Percentiles rank a stretch among this genome's conserved stretches.
These are phyloP conservation scores for Mucor velutinosus DNA, from an alignment of 371 early-diverging fungal species.

Conservation along the genomic window DNA sequence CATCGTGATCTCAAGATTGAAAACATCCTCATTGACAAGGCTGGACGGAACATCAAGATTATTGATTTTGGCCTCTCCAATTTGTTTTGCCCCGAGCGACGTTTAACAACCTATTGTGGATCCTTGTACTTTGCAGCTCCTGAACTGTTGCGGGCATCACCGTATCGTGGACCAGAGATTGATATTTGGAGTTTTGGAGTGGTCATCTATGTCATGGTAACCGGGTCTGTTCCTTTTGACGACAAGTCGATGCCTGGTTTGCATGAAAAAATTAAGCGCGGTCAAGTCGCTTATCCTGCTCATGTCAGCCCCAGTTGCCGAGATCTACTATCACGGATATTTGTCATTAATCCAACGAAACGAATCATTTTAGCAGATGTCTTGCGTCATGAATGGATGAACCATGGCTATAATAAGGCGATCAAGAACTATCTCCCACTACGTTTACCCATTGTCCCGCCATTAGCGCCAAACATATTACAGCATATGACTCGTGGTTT, in stretches of 20 bases:
- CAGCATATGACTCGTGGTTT: constrained; percentile 75
- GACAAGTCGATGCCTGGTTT: constrained; percentile 87
- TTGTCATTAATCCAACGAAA: constrained; percentile 67
- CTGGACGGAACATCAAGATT: constrained; percentile 84
- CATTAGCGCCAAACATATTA: constrained; percentile 68
- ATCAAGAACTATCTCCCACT: constrained; percentile 63
- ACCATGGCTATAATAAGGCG: constrained; percentile 58
- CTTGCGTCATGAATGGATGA: constrained; percentile 79
- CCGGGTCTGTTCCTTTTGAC: constrained; percentile 95
- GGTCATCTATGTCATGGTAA: constrained; percentile 92
- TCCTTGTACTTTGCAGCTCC: constrained; percentile 97
- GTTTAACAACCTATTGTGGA: constrained; percentile 93
- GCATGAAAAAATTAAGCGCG: constrained; percentile 90
- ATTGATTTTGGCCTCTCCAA: constrained; percentile 97
- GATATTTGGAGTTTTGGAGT: constrained; percentile 97
- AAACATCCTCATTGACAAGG: constrained; percentile 88
- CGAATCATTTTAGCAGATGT: constrained; percentile 78
- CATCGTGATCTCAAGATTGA: constrained; percentile 98
- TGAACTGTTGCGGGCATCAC: constrained; percentile 84
- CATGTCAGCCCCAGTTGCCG: constrained; percentile 77
- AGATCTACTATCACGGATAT: constrained; percentile 74
- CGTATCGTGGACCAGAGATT: constrained; percentile 93
- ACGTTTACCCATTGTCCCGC: constrained; percentile 66
- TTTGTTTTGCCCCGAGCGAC: constrained; percentile 78
- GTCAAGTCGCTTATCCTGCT: constrained; percentile 79